Base-by-base conservation (phyloP, 208 protist genomes). In the Sergeia podlipaevii region DNA sequence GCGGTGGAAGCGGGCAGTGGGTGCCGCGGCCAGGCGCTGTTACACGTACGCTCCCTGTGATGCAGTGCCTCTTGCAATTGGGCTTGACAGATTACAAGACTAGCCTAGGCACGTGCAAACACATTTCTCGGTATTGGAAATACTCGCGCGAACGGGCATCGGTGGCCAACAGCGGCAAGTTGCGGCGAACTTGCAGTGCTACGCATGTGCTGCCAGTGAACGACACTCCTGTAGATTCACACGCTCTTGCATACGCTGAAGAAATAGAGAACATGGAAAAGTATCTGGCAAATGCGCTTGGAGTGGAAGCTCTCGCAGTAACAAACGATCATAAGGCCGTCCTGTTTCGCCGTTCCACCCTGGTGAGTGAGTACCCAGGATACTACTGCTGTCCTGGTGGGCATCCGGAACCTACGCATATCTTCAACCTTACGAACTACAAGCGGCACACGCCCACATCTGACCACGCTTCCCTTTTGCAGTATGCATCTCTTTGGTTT, bases 81-180 rank as follows among this genome's bases (percentile, higher is more conserved):
- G 70, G 75, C 29, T 37, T 82, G 28, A 82, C 75, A 11, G 75
- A 82, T 33, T 82, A 78, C 53, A 82, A 75, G 54, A 50, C 50
- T 3, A 74, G 23, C 48, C 66, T 70, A 1, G 75, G 75, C 28
- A 74, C 70, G 4, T 63, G 60, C 7, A 39, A 36, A 1, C 51
- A 78, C 49, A 21, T 78, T 6, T 0, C 4, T 3, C 2, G 11
- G 1, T 74, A 65, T 29, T 17, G 15, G 21, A 10, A 63, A 3
- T 24, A 70, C 45, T 45, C 57, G 1, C n/a, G 21, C 10, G 13
- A 0, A 10, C 30, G 18, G 18, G 34, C 20, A 29, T 28, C 10
- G 11, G 13, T 15, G 11, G 18, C 13, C 18, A 15, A 49, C 21
- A 11, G 27, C n/a, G n/a, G n/a, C n/a, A n/a, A n/a, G n/a, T n/a